A percentile compares a stretch with the other conserved stretches of the same genome.
Conservation (phyloP, 225 moss, liverwort and hornwort species). For the Polytrichum formosum region DNA sequence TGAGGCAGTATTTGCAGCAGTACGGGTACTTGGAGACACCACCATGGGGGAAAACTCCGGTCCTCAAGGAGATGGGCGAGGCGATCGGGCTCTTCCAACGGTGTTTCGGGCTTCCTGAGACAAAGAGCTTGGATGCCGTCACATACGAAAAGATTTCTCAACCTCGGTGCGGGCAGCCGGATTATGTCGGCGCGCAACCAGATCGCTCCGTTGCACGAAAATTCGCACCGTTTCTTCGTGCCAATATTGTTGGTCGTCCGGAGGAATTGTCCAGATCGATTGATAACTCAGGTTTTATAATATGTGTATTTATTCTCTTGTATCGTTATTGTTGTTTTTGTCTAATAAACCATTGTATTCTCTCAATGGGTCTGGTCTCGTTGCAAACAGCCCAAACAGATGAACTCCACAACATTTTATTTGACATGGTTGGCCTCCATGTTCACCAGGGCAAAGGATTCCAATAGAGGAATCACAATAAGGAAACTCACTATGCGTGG, state of each 20-base stretch:
- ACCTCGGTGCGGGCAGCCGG: slow-evolving; percentile 46
- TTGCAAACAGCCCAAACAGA: no score
- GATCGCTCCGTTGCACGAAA: not conserved
- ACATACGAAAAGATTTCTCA: slow-evolving; percentile 36
- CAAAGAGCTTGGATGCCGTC: slow-evolving; percentile 36
- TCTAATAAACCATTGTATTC: no score
- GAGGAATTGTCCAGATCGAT: not conserved
- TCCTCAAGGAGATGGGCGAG: slow-evolving; percentile 35
- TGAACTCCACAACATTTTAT: no score
- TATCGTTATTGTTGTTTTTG: no score
- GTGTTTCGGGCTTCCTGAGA: slow-evolving; percentile 38
- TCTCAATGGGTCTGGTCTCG: no score
- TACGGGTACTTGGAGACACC: slow-evolving; percentile 43
- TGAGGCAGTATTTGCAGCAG: slow-evolving; percentile 37
- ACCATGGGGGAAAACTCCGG: slow-evolving; percentile 20
- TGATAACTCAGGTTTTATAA: not conserved
- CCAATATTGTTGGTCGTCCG: not conserved
- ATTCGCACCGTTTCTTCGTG: not conserved
- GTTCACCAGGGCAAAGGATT: no score
- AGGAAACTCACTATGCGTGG: no score
- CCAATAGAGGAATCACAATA: no score
- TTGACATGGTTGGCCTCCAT: no score
- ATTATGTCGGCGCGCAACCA: slow-evolving; percentile 14
- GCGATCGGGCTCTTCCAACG: slow-evolving; percentile 45
- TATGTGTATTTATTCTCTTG: not conserved